Conservation (phyloP, 441 rosid genomes). For the Metrosideros polymorpha region DNA sequence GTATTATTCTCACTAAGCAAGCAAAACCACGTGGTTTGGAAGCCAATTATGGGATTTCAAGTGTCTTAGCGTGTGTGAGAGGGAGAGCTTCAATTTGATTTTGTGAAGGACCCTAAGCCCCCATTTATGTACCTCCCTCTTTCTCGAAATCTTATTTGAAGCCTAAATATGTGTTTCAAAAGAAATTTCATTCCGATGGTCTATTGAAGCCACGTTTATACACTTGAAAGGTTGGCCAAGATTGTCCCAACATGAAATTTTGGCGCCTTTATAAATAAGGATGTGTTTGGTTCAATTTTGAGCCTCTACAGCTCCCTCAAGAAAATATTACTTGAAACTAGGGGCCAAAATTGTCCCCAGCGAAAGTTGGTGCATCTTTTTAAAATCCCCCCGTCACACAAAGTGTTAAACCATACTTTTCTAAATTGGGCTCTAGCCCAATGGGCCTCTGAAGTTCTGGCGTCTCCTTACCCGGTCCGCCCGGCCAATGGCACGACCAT, state of each 20-base stretch:
- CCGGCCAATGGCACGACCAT: not conserved
- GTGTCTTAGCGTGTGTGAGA: not conserved
- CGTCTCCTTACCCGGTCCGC: not conserved
- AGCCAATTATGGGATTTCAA: not conserved
- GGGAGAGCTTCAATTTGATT: not conserved
- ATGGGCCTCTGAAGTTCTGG: not conserved
- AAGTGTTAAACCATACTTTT: not conserved
- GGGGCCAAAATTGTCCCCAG: not conserved
- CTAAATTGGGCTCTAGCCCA: not conserved
- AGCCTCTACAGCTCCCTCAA: too few relatives aligned
- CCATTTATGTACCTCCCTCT: not conserved
- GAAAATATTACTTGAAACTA: too few relatives aligned
- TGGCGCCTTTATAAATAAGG: too few relatives aligned
- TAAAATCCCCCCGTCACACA: too few relatives aligned
- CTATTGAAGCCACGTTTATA: not conserved
- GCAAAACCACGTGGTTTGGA: not conserved
- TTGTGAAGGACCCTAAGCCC: not conserved
- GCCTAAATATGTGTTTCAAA: not conserved
- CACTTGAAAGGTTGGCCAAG: too few relatives aligned
- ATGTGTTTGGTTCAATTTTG: too few relatives aligned
- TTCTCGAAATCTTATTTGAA: not conserved
- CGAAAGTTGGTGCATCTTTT: not conserved
- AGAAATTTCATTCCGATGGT: not conserved
- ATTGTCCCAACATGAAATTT: too few relatives aligned
- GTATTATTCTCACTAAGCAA: not conserved